Evolutionary conservation across 1,139 yeast genomes (phyloP), one percentile per base, ranked within the genome.

Genomic region (Suhomyces kunorum): DNA sequence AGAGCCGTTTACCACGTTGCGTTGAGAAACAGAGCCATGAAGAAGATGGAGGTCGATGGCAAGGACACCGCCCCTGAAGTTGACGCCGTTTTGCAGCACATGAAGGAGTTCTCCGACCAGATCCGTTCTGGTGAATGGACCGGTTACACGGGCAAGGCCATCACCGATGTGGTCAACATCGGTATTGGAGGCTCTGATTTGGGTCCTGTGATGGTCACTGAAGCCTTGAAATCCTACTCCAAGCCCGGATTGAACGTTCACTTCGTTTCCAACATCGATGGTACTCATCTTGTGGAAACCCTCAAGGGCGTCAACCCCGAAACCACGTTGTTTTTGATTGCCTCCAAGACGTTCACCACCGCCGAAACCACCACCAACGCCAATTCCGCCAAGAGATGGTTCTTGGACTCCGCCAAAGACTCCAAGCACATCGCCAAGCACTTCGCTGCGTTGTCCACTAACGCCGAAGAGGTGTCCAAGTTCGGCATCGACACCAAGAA

Each of bases 141-240:
- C 58, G 98, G 98, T 64, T 92, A 87, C 78, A 83, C 97, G 51
- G 98, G 98, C 55, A 89, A 89, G 78, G 71, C 76, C 55, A 92
- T 92, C 67, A 86, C 94, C 55, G 95, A 89, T 61, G 83, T 92
- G 45, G 98, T 92, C 60, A 92, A 92, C 77, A 87, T 92, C 59
- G 98, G 98, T 69, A 92, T 92, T 63, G 98, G 98, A 62, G 98
- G 98, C 54, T 89, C 98, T 22, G 98, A 92, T 67, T 79, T 92
- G 59, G 98, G 98, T 56, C 98, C 98, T 37, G 98, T 92, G 42
- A 92, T 92, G 98, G 98, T 92, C 54, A 89, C 97, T 45, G 98
- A 92, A 72, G 97, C 98, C 27, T 80, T 92, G 64, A 92, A 90
- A 76, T 83, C 87, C 51, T 92, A 92, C 69, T 74, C 90, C 48